Evolutionary conservation across 1,284 basidiomycete genomes (phyloP), one percentile per base, ranked within the genome.

Genomic region (Rhodotorula mucilaginosa): DNA sequence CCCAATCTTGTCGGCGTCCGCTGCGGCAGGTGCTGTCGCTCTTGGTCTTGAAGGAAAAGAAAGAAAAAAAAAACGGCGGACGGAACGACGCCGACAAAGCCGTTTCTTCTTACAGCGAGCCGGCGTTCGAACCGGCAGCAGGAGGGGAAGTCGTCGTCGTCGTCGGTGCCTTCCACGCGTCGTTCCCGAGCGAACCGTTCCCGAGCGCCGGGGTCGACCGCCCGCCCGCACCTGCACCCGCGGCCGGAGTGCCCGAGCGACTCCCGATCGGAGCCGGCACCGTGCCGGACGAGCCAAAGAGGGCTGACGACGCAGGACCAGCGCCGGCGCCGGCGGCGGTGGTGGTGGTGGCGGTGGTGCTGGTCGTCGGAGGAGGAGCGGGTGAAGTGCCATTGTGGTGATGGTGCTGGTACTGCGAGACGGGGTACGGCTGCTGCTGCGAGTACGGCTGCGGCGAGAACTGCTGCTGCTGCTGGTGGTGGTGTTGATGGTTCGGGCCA

Each of bases 211-310:
- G 64, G 26, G 68, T 58, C 61, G 52, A 61, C 21, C 54, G 39
- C 2, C 63, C 64, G 6, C 54, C 54, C 18, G 39, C 39, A 5
- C 54, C 54, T 31, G 39, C 39, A 13, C 61, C 67, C 1, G 58
- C 60, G 3, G 73, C 63, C 7, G 63, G 69, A 26, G 73, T 74
- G 2, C 64, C 69, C 23, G 48, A 51, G 18, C 69, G 62, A 49
- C 65, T 69, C 8, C 73, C 69, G 39, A 71, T 71, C 39, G 70
- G 67, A 16, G 70, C 70, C 2, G 70, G 70, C 46, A 34, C 34
- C 6, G 56, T 44, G 23, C 49, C 49, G 13, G 54, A n/a, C 16
- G 65, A 46, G 19, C 68, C 65, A 56, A 68, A 66, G 31, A 73
- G 58, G 5, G 61, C 69, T 12, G 57, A 63, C 26, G 67, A 65